Evolutionary conservation across 768 basidiomycete species (phyloP), one percentile per base, ranked within the genome.

Genomic region (Mrakia blollopis): DNA sequence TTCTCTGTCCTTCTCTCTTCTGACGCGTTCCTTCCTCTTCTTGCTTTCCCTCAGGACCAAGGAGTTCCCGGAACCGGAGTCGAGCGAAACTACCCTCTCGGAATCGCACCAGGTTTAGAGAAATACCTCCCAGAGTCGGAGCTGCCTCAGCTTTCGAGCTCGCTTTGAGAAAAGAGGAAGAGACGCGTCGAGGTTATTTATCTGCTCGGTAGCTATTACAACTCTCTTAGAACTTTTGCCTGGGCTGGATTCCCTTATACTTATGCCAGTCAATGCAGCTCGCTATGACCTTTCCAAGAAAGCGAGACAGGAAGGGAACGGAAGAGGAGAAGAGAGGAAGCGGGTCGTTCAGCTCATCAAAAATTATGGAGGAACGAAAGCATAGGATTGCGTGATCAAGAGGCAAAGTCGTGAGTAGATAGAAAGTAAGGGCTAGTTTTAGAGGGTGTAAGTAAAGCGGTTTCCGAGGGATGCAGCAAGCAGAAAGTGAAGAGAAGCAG

Each of bases 101-200:
- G 83, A 21, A 79, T 84, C 23, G 80, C 78, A 14, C 78, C 79
- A 2, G 82, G 81, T 0, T 80, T 80, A 70, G 81, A 82, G 50
- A 76, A 73, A 37, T 82, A 81, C 76, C 78, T 83, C 41, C 68
- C 78, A 5, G 41, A 65, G 10, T 61, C 39, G 25, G 47, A 41
- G 9, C 9, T 47, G 25, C 37, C 25, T 21, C 69, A 52, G 23
- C 47, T 50, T 4, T 13, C 44, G 69, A 71, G 69, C 28, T 44
- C 69, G 44, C 69, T 71, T 35, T 71, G 47, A 71, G 44, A 16
- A 14, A n/a, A 25, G 39, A 68, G 25, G 18, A 68, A 23, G 21
- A 25, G 67, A 44, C 30, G 37, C 21, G 37, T 32, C 44, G 44
- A n/a, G n/a, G 39, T 11, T 11, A 5, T 41, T 41, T 41, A 11